A percentile compares a stretch with the other conserved stretches of the same genome.
These are phyloP conservation scores for Fusarium nisikadoi DNA, from an alignment of 2,329 filamentous ascomycete species.

Conservation along the genomic window DNA sequence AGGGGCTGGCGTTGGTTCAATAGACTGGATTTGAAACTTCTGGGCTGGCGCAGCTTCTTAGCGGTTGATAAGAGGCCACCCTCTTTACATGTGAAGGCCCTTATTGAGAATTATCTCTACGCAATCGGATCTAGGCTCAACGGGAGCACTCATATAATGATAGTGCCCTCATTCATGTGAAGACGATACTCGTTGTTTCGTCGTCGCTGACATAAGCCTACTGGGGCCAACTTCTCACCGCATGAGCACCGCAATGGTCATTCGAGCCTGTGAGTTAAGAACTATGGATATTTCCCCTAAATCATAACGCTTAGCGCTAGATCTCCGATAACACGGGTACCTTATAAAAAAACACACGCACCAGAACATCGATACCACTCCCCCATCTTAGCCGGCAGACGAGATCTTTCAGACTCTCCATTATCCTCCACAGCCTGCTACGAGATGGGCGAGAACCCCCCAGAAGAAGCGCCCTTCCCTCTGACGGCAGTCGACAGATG, in stretches of 20 bases:
- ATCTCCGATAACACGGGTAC: not conserved
- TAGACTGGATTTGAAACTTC: not conserved
- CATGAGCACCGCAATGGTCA: constrained; percentile 9
- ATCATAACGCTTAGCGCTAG: not conserved
- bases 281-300: not conserved
- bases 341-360: not conserved
- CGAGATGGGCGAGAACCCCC: constrained; percentile 54
- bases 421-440: not conserved
- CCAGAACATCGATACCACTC: not conserved
- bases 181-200: constrained; percentile 2
- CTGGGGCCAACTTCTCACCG: constrained; percentile 31
- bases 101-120: not conserved
- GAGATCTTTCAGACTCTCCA: not conserved
- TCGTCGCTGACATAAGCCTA: constrained; percentile 36
- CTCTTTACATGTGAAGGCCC: constrained; percentile 24
- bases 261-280: constrained; percentile 12
- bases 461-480: constrained; percentile 64
- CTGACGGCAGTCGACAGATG: constrained; percentile 68
- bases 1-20: constrained; percentile 24
- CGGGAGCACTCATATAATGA: not conserved
- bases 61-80: constrained; percentile 1
- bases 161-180: not conserved
- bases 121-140: not conserved
- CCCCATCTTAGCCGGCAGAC: not conserved
- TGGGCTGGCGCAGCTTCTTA: not conserved